These are phyloP conservation scores for Monosporascus sp. DNA, from an alignment of 2,329 filamentous ascomycete species.

Conservation along the genomic window DNA sequence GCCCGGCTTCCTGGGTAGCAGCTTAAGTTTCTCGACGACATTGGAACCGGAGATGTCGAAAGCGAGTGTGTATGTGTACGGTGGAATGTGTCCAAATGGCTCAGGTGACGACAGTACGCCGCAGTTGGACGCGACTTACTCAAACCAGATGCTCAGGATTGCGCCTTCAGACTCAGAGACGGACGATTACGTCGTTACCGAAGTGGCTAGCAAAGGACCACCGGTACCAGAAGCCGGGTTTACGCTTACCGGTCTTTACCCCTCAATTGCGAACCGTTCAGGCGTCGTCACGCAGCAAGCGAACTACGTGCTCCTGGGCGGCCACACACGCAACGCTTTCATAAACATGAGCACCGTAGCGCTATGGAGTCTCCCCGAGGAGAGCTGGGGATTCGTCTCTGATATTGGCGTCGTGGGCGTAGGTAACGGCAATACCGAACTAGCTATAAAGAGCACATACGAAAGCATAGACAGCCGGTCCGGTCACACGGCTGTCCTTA, in stretches of 20 bases:
- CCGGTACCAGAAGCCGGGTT: slow-evolving; percentile 84
- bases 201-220: slow-evolving; percentile 46
- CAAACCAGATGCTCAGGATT: slow-evolving; percentile 71
- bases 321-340: slow-evolving; percentile 77
- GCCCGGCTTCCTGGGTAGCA: slow-evolving; percentile 47
- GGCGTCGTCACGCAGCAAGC: slow-evolving; percentile 65
- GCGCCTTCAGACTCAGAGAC: slow-evolving; percentile 35
- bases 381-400: slow-evolving; percentile 76
- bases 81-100: slow-evolving; percentile 77
- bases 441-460: slow-evolving; percentile 42
- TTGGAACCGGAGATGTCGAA: slow-evolving; percentile 47
- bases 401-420: slow-evolving; percentile 43
- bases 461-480: slow-evolving; percentile 69
- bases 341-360: slow-evolving; percentile 93
- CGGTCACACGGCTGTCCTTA: slow-evolving; percentile 80
- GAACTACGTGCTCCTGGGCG: slow-evolving; percentile 76
- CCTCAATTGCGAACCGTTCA: slow-evolving; percentile 63
- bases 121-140: slow-evolving; percentile 69
- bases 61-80: slow-evolving; percentile 68
- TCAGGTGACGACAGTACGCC: slow-evolving; percentile 43
- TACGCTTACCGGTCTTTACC: slow-evolving; percentile 67
- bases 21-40: slow-evolving; percentile 63
- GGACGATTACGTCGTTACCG: slow-evolving; percentile 29
- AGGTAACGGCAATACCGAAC: slow-evolving; percentile 43
- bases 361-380: slow-evolving; percentile 78